phyloP scores from a whole-genome alignment of 805 yeast species.

The Yamadazyma sp. region DNA sequence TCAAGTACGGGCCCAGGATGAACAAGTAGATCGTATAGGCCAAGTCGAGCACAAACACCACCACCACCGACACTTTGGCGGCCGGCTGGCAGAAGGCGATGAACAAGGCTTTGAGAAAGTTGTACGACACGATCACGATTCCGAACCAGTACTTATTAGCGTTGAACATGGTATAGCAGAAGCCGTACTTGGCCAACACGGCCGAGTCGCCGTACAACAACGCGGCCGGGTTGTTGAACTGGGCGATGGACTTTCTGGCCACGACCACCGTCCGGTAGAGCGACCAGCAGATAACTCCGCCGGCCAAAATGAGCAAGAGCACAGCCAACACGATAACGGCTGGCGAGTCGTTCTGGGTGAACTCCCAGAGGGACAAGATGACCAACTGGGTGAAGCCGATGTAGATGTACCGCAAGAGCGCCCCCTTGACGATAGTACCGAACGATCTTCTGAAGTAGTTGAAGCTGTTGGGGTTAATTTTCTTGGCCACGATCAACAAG shows the following conservation, averaged over 20 bases:
- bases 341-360: conserved; percentile 75
- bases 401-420: conserved; percentile 72
- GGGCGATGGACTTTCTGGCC: conserved; percentile 60
- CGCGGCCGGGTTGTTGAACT: conserved; percentile 82
- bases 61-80: conserved; percentile 80
- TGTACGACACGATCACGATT: conserved; percentile 57
- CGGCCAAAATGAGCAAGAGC: conserved; percentile 60
- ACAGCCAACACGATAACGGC: conserved; percentile 84
- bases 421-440: conserved; percentile 67
- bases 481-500: conserved; percentile 47
- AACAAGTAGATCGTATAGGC: conserved; percentile 65
- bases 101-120: conserved; percentile 66
- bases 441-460: conserved; percentile 55
- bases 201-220: conserved; percentile 75
- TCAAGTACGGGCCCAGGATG: conserved; percentile 70
- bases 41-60: conserved; percentile 73
- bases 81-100: conserved; percentile 77
- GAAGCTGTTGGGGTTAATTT: conserved; percentile 50
- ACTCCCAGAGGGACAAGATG: conserved; percentile 85
- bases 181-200: conserved; percentile 78
- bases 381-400: conserved; percentile 84
- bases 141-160: conserved; percentile 87
- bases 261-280: conserved; percentile 60
- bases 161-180: conserved; percentile 83
- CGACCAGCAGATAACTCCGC: conserved; percentile 64